phyloP scores from a whole-genome alignment of 106 monocot species.

The Allium sativum region DNA sequence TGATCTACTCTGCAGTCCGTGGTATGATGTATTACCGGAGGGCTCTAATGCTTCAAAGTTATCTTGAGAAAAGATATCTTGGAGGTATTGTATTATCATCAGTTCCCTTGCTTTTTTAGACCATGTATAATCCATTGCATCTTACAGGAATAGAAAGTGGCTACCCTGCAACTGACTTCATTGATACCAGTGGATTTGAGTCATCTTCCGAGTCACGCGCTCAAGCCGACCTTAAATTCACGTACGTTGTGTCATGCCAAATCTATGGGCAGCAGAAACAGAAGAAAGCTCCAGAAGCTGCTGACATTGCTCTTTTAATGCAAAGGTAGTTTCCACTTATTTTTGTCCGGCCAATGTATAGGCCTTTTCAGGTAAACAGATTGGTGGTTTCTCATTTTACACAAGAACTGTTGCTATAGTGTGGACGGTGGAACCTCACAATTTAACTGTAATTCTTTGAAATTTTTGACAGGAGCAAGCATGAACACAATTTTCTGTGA shows the following conservation, averaged over 20 bases:
- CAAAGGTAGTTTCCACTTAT: slow-evolving; percentile 43
- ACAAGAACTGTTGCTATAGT: too few relatives aligned
- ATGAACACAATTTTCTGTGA: too few relatives aligned
- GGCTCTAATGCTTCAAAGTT: slow-evolving; percentile 86
- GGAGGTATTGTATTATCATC: slow-evolving; percentile 31
- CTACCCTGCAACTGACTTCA: slow-evolving; percentile 37
- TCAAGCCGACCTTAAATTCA: slow-evolving; percentile 95
- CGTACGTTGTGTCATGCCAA: slow-evolving; percentile 92
- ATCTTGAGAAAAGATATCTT: slow-evolving; percentile 59
- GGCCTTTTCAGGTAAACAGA: too few relatives aligned
- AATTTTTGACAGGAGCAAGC: too few relatives aligned
- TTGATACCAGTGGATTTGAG: slow-evolving; percentile 77
- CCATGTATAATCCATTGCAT: neutral
- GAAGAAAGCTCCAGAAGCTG: slow-evolving; percentile 71
- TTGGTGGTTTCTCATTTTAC: too few relatives aligned
- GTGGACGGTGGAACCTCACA: too few relatives aligned
- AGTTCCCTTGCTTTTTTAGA: neutral
- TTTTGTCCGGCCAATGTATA: too few relatives aligned
- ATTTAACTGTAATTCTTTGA: too few relatives aligned
- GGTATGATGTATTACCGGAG: slow-evolving; percentile 99
- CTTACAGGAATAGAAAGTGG: slow-evolving; percentile 68
- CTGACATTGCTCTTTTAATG: slow-evolving; percentile 91
- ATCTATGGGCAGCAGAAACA: slow-evolving; percentile 97
- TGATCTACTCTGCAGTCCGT: slow-evolving; percentile 41
- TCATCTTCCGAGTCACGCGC: slow-evolving; percentile 72